Evolutionary conservation across 1,284 basidiomycete species (phyloP), one percentile per base, ranked within the genome.

Genomic region (Pseudomicrostroma phylloplanum): DNA sequence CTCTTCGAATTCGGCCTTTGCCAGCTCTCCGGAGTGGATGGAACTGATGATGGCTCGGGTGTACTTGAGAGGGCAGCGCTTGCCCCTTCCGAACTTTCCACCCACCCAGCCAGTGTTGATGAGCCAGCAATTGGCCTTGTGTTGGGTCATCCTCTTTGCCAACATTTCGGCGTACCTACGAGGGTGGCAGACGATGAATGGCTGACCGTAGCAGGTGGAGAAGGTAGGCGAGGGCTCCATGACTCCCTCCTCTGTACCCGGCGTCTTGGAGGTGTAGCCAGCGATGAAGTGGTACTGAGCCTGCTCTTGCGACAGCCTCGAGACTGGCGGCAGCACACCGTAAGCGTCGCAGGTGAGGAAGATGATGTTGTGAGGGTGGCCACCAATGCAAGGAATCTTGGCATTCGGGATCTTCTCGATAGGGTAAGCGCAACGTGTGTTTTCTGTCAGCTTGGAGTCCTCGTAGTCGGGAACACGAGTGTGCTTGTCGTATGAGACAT

Each of bases 21-120:
- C 82, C 71, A 98, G 88, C 77, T 88, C 86, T 66, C 94, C 94
- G 67, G 91, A 88, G 85, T 98, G 96, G 79, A 98, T 92, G 54
- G 92, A 89, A 81, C 96, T 92, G 81, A 98, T 89, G 81, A 97
- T 97, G 67, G 88, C 88, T 63, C 94, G 91, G 51, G 94, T 97
- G 84, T 89, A 77, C 69, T 78, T 79, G 63, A 79, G 71, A 15
- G 78, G 76, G 71, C 78, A 79, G 40, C 78, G 70, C 58, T 73
- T 69, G 56, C 80, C 81, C 40, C 81, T 81, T 62, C 94, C 94
- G 80, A 88, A 98, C 82, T 92, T 92, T 80, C 94, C 94, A 66
- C 90, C 89, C 62, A 90, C 89, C 94, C 94, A 98, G 76, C 94
- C 94, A 21, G 94, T 97, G 88, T 98, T 97, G 86, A 98, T 91